Base-by-base conservation (phyloP, 176 grass and related monocot species). In the Zizania latifolia region DNA sequence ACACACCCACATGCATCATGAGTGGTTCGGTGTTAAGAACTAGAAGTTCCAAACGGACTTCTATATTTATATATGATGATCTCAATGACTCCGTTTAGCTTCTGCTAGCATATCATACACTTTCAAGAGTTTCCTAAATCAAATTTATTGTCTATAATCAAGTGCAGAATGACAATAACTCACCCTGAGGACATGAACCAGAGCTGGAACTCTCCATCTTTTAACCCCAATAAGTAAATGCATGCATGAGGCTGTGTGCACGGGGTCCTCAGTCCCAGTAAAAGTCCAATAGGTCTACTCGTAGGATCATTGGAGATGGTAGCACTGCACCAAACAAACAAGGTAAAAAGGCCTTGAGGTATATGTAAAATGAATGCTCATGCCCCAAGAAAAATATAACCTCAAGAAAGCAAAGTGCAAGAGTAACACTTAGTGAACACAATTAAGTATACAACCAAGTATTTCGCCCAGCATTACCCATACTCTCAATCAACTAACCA, bases 141-240 rank as follows among this genome's bases (percentile, higher is more conserved):
- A 78, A 78, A 61, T 34, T 61, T 68, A 62, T 30, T 2, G 6
- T 40, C 23, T 53, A 60, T n/a, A 53, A 68, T 50, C 33, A 60
- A 17, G 54, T 68, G 28, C 57, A 66, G 26, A 43, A 23, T 40
- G 27, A 44, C n/a, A 34, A 51, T 35, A 57, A 65, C 79, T 86
- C 57, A 90, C 88, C 55, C 24, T 65, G 79, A 32, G 41, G 56
- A 58, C 50, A 71, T 64, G 45, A 83, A 86, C 79, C 69, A 66
- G 63, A 82, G 48, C n/a, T 79, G 38, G 78, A 72, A 35, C 75
- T 71, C 79, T 86, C 88, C 88, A 90, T 90, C 30, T 57, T 83
- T 83, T 40, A 90, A 58, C 46, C 37, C 28, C 62, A 70, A 55
- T 70, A 90, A 73, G n/a, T n/a, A n/a, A n/a, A 19, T 30, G 38